Evolutionary conservation across 1,284 basidiomycete species (phyloP), one percentile per base, ranked within the genome.

Genomic region (Laetiporus sulphureus): DNA sequence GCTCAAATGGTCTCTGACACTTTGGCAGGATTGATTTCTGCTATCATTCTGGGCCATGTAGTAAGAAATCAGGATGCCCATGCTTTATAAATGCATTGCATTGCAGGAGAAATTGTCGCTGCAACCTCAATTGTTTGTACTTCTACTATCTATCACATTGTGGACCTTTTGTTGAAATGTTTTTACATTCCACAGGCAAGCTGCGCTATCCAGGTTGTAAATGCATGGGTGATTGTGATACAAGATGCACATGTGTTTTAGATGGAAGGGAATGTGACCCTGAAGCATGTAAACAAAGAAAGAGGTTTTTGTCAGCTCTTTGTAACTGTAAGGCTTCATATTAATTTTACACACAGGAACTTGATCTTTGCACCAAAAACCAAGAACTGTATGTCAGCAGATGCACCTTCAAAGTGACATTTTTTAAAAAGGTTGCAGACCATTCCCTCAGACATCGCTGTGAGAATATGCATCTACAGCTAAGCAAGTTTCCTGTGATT

Each of bases 251-350:
- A 18, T 75, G 72, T 47, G 42, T 47, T 11, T 51, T 50, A 34
- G 46, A 51, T 0, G 32, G 48, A 3, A 58, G 65, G 37, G 72
- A 75, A 51, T 73, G 73, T 43, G 66, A 70, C 51, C 64, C 67
- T 19, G 64, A 66, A 35, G 20, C 59, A 1, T 69, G 67, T 45
- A 46, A 45, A 19, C 59, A 55, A 44, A 56, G 61, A 34, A 53
- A 59, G 32, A 66, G 55, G 33, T 18, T 12, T 15, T 8, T 68
- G 67, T 40, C 35, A 62, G 51, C 13, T 27, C 13, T 13, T 27
- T 27, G 25, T 27, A 23, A 6, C 16, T 5, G 13, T 39, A 29
- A 20, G 4, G 5, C 18, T n/a, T 18, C 5, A 32, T 22, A 8
- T 20, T 8, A 32, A 41, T 12, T 11, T 44, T 41, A 20, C 32